Base-by-base conservation (phyloP, 192 early-diverging fungal genomes). In the Pilobolus umbonatus region DNA sequence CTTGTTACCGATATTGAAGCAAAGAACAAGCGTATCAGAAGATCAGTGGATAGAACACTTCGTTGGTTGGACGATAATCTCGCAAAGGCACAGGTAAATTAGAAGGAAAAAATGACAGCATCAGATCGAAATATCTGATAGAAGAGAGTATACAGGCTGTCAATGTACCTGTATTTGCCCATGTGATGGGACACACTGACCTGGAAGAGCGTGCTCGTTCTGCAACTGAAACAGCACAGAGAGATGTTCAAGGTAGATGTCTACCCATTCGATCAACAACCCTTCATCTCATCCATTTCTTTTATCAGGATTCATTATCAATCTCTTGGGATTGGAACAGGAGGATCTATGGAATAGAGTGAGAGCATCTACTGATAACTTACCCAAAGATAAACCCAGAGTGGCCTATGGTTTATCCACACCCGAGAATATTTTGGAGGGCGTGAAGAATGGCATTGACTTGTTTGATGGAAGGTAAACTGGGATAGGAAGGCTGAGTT, bases 401-500 rank as follows among this genome's bases (percentile, higher is more conserved):
- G 30, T 85, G 6, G 70, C 73, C 0, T 83, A 85, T 51, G 76
- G 74, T 25, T 64, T 83, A 30, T 68, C 69, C 14, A 51, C 72
- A 14, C 81, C 81, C 63, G 81, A 77, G 65, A 64, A 73, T 17
- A 69, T 85, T 24, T 54, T 85, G 35, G 45, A 38, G 43, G 78
- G 69, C n/a, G 67, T 85, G 39, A 48, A 61, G 1, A 34, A 72
- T 3, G 89, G 89, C 3, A 75, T 83, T 19, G 89, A 91, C 58
- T 51, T 91, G 46, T 88, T 91, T 67, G 86, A 90, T 69, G 62
- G 68, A 31, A 68, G 65, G 57, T 67, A 60, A 45, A 40, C 2
- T 26, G 32, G 22, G 36, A 61, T 47, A 40, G 2, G 12, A n/a
- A 19, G 34, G 24, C 15, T 15, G 0, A n/a, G 25, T 19, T 17